Conservation (phyloP, 345 rosid species). For the Citrus sinensis region DVS_A1.0 CM039164.1:1031001-1031500, state of each 20-base stretch:
- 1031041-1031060: neutral
- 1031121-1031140: neutral
- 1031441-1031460: slow-evolving; percentile 53
- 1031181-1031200: neutral
- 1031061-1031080: neutral
- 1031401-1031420: slow-evolving; percentile 60
- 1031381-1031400: slow-evolving; percentile 60
- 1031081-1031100: neutral
- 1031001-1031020: neutral
- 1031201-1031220: neutral
- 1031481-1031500: slow-evolving; percentile 63
- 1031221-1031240: neutral
- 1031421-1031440: slow-evolving; percentile 77
- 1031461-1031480: slow-evolving; percentile 58
- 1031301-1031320: slow-evolving; percentile 72
- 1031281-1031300: slow-evolving; percentile 70
- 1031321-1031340: slow-evolving; percentile 82
- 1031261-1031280: slow-evolving; percentile 64
- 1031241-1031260: slow-evolving; percentile 53
- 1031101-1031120: neutral
- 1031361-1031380: slow-evolving; percentile 56
- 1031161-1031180: neutral
- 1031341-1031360: slow-evolving; percentile 70
- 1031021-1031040: neutral
- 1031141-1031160: neutral